Evolutionary conservation across 2,329 filamentous ascomycete species (phyloP).

Genomic region (Tympanopsis confertula): DNA sequence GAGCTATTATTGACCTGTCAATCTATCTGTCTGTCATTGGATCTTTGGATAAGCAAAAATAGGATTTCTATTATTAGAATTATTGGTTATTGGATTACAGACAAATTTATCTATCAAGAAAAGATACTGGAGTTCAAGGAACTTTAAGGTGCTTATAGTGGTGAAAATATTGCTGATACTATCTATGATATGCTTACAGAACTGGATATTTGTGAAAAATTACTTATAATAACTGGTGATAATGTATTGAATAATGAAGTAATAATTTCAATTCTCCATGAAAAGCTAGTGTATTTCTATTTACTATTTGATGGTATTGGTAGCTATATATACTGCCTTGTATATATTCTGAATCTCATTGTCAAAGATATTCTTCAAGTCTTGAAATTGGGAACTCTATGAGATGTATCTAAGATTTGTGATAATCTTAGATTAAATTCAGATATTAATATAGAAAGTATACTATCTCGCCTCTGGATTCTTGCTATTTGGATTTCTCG

Average conservation of each 20-base stretch:
- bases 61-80: slow-evolving; percentile 5
- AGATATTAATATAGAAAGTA: slow-evolving; percentile 3
- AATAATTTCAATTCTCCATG: slow-evolving; percentile 1
- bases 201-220: slow-evolving; percentile 4
- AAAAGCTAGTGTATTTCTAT: too few relatives aligned
- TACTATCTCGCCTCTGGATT: slow-evolving; percentile 5
- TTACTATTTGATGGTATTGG: slow-evolving; percentile 4
- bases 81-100: slow-evolving; percentile 8
- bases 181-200: slow-evolving; percentile 5
- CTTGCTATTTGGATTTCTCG: slow-evolving; percentile 6
- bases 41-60: slow-evolving; percentile 6
- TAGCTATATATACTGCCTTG: slow-evolving; percentile 7
- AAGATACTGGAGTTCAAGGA: slow-evolving; percentile 6
- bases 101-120: slow-evolving; percentile 7
- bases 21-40: slow-evolving; percentile 7
- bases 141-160: slow-evolving; percentile 6
- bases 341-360: slow-evolving; percentile 7
- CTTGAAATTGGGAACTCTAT: slow-evolving; percentile 1
- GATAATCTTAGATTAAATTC: neutral
- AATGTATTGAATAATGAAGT: slow-evolving; percentile 7
- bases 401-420: neutral
- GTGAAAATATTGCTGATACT: slow-evolving; percentile 5
- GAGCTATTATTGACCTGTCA: slow-evolving; percentile 2
- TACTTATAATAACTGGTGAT: slow-evolving; percentile 6
- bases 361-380: slow-evolving; percentile 6